Base-by-base conservation (phyloP, 2,329 filamentous ascomycete genomes). In the Microsporum audouinii region DNA sequence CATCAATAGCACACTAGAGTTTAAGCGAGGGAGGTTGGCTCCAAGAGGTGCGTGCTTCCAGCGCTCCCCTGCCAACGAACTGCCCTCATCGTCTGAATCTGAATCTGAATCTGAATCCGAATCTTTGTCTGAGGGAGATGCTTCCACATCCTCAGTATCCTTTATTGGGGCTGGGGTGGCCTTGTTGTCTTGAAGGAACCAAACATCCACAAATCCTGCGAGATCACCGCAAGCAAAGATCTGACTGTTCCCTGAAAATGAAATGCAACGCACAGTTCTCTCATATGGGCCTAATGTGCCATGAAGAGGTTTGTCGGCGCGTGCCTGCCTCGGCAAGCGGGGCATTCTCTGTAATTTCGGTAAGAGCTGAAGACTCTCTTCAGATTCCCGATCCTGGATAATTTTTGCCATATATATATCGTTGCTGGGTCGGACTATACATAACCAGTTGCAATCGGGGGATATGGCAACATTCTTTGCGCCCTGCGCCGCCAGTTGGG, bases 181-280 rank as follows among this genome's bases (percentile, higher is more conserved):
- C 65, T 83, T 80, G 63, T 81, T 72, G 41, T 81, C 81, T 69
- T 84, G 80, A 60, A 95, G 75, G 1, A 90, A 76, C 88, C 91
- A 99, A 17, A 87, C 90, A 70, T 97, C 91, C 36, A 97, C 79
- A 72, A 86, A 90, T 49, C 94, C 94, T 49, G 88, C 86, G 59
- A 96, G 75, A 71, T 96, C 92, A 56, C 87, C 86, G 34, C 86
- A 83, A 6, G 88, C 91, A 55, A 97, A 77, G 64, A 95, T 83
- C 65, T 82, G 84, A 70, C 88, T 89, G 71, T 96, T 88, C 3
- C 85, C 79, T 7, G 91, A 91, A 72, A 97, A 96, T 1, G 86
- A 80, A 31, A 87, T 73, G 60, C 89, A 87, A 39, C 82, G 85
- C 65, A 97, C 85, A 51, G 81, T 86, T 70, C 88, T 83, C 64